Percentiles rank a stretch among this genome's conserved stretches.
phyloP scores from a whole-genome alignment of 768 basidiomycete genomes.

The Amanita thiersii region DNA sequence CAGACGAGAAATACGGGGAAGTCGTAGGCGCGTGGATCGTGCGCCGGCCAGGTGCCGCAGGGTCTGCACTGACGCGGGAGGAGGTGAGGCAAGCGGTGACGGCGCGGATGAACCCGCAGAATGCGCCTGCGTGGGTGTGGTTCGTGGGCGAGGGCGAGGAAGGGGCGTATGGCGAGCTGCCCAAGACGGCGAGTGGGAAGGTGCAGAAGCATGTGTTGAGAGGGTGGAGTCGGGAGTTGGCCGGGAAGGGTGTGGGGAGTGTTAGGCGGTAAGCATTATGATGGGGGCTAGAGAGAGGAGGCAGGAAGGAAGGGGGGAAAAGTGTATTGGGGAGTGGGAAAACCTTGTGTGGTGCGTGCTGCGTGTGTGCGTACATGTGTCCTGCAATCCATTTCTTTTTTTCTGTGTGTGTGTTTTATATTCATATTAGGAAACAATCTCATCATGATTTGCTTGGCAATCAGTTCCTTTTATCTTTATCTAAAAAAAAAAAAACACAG shows the following conservation, averaged over 20 bases:
- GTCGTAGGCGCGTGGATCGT: constrained; percentile 78
- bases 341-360: background rate
- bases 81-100: constrained; percentile 48
- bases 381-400: no score
- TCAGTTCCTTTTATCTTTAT: no score
- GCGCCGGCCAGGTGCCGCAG: constrained; percentile 30
- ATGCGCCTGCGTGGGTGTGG: constrained; percentile 79
- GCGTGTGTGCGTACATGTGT: no score
- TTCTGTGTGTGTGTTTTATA: no score
- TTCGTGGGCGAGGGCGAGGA: constrained; percentile 72
- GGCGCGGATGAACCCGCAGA: constrained; percentile 75
- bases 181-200: constrained; percentile 85
- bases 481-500: no score
- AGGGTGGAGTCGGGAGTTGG: constrained; percentile 55
- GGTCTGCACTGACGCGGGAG: constrained; percentile 32
- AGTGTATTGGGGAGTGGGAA: background rate
- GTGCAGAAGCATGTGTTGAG: constrained; percentile 77
- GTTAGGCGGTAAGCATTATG: constrained; percentile 10
- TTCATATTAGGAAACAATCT: no score
- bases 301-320: background rate
- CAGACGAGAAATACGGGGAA: constrained; percentile 62
- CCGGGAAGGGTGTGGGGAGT: constrained; percentile 33
- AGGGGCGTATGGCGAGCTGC: constrained; percentile 46
- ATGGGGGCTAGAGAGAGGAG: background rate
- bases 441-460: no score